phyloP scores from a whole-genome alignment of 192 early-diverging fungal genomes.

The Phlyctochytrium bullatum region DNA sequence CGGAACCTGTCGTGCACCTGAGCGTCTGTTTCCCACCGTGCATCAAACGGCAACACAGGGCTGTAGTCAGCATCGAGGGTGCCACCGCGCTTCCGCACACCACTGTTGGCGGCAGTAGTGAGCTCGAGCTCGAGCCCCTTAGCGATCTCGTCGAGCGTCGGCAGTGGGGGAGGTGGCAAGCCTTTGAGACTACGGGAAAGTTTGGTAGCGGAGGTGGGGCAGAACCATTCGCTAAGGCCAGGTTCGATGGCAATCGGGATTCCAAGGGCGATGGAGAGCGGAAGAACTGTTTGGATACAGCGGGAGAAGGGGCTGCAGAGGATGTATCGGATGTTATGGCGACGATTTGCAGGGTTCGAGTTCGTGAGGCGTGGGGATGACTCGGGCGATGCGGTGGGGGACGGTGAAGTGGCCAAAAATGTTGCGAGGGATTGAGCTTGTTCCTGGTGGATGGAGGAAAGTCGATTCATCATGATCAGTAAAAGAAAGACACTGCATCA shows the following conservation, averaged over 20 bases:
- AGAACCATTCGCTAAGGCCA: slow-evolving; percentile 37
- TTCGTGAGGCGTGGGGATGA: too few relatives aligned
- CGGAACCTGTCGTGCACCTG: slow-evolving; percentile 23
- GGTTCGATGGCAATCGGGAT: slow-evolving; percentile 21
- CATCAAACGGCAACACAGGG: neutral
- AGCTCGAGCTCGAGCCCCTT: neutral
- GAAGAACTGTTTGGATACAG: slow-evolving; percentile 32
- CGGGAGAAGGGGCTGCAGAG: slow-evolving; percentile 34
- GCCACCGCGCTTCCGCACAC: too few relatives aligned
- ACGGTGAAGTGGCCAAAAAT: neutral
- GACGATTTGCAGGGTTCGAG: too few relatives aligned
- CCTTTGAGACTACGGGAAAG: neutral
- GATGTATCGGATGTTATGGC: slow-evolving; percentile 11
- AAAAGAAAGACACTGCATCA: neutral
- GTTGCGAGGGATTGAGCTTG: neutral
- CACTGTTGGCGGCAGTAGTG: neutral
- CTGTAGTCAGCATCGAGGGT: too few relatives aligned
- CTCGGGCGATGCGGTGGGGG: too few relatives aligned
- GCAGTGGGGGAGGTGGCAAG: neutral
- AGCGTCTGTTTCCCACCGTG: slow-evolving; percentile 24
- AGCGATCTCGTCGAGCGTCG: slow-evolving; percentile 1
- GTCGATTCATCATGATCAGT: neutral
- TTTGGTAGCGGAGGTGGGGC: slow-evolving; percentile 1
- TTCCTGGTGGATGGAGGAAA: neutral
- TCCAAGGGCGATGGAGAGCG: neutral